A percentile compares a stretch with the other conserved stretches of the same genome.
phyloP scores from a whole-genome alignment of 1,139 yeast species.

The Protomyces lactucae-debilis region DNA sequence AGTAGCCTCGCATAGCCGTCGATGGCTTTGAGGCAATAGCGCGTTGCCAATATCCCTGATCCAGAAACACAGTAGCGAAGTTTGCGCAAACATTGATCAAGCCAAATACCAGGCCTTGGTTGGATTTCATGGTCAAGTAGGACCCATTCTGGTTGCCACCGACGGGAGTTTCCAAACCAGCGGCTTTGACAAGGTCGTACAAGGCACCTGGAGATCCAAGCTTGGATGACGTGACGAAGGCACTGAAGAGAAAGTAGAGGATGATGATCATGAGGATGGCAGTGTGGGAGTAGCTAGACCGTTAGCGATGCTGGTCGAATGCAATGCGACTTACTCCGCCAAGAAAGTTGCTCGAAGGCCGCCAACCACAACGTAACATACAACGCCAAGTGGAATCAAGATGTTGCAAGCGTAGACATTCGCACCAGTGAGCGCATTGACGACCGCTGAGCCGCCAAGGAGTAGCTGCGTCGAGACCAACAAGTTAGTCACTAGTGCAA shows the following conservation, averaged over 20 bases:
- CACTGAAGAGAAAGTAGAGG: slow-evolving; percentile 39
- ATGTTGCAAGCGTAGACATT: slow-evolving; percentile 43
- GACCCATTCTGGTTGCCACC: slow-evolving; percentile 48
- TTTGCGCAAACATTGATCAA: slow-evolving; percentile 35
- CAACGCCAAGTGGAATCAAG: slow-evolving; percentile 44
- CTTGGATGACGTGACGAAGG: slow-evolving; percentile 43
- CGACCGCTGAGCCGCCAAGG: slow-evolving; percentile 40
- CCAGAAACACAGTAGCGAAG: slow-evolving; percentile 28
- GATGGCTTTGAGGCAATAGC: slow-evolving; percentile 45
- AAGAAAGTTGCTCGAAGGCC: slow-evolving; percentile 49
- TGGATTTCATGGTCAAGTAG: slow-evolving; percentile 47
- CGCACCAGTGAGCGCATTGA: slow-evolving; percentile 44
- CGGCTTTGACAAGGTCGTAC: slow-evolving; percentile 45
- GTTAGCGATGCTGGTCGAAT: background rate
- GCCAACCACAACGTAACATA: slow-evolving; percentile 46
- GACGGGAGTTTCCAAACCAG: slow-evolving; percentile 41
- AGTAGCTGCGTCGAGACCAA: slow-evolving; percentile 44
- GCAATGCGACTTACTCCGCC: slow-evolving; percentile 38
- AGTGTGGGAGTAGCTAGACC: slow-evolving; percentile 43
- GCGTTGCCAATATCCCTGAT: slow-evolving; percentile 36
- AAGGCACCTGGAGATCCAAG: slow-evolving; percentile 49
- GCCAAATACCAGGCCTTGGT: slow-evolving; percentile 44
- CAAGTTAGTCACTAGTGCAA: slow-evolving; percentile 44
- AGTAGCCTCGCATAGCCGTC: slow-evolving; percentile 42
- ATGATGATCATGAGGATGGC: slow-evolving; percentile 44